Evolutionary conservation across 176 grass and related monocot genomes (phyloP).

Genomic region (Eleusine indica): DNA sequence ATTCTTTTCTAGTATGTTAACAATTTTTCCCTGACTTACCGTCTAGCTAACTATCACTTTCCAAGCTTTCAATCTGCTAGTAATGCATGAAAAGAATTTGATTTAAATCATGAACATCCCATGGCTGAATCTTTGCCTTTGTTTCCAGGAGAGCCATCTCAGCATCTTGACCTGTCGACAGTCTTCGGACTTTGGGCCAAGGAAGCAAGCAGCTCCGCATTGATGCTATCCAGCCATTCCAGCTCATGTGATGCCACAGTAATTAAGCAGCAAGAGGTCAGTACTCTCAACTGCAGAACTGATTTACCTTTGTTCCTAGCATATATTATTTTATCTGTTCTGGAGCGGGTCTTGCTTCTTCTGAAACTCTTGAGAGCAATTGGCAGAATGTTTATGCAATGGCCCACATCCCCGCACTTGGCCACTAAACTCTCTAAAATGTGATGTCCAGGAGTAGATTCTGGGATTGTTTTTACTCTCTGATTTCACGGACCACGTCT

Average conservation of each 20-base stretch:
- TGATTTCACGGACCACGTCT: slow-evolving; percentile 23
- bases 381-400: slow-evolving; percentile 28
- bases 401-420: slow-evolving; percentile 16
- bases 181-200: slow-evolving; percentile 9
- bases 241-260: slow-evolving; percentile 29
- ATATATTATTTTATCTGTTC: slow-evolving; percentile 30
- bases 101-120: slow-evolving; percentile 13
- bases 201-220: slow-evolving; percentile 36
- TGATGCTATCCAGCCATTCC: slow-evolving; percentile 37
- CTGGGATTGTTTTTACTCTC: slow-evolving; percentile 4
- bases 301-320: slow-evolving; percentile 16
- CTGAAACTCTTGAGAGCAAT: slow-evolving; percentile 6
- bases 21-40: background rate
- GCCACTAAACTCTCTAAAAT: background rate
- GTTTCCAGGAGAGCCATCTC: slow-evolving; percentile 1
- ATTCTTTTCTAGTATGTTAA: slow-evolving; percentile 10
- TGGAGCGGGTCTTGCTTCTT: background rate
- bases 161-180: slow-evolving; percentile 7
- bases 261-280: background rate
- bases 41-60: background rate
- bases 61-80: background rate
- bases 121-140: slow-evolving; percentile 10
- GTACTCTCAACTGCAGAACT: background rate
- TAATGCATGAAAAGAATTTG: slow-evolving; percentile 19
- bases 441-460: slow-evolving; percentile 26